Conservation (phyloP, 192 early-diverging fungal species). For the Umbelopsis sp. region DNA sequence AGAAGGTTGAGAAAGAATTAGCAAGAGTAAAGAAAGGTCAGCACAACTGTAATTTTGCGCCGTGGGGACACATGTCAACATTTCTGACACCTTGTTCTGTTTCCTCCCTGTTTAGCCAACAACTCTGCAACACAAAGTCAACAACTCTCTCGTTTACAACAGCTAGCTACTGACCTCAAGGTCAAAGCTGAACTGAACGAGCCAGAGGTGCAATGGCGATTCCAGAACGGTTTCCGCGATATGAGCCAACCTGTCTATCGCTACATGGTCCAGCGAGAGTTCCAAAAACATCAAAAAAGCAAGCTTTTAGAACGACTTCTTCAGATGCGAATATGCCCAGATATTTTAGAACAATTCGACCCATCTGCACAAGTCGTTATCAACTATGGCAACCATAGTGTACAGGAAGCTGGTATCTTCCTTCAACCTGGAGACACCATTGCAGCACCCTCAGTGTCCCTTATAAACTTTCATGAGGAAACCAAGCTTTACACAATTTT, state of each 20-base stretch:
- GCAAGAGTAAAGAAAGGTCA: conserved; percentile 44
- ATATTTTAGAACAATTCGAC: conserved; percentile 59
- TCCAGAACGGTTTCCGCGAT: conserved; percentile 46
- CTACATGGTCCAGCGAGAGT: conserved; percentile 64
- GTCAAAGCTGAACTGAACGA: conserved; percentile 73
- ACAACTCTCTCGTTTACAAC: conserved; percentile 52
- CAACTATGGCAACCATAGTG: conserved; percentile 33
- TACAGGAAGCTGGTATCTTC: conserved; percentile 49
- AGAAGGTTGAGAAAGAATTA: conserved; percentile 44
- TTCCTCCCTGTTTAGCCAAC: conserved; percentile 24
- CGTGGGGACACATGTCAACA: neutral
- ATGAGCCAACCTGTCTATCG: conserved; percentile 72
- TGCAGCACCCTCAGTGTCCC: conserved; percentile 54
- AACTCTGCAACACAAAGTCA: conserved; percentile 38
- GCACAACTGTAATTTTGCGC: neutral
- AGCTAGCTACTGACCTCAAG: conserved; percentile 54
- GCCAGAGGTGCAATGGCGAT: conserved; percentile 55
- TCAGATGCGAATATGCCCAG: conserved; percentile 80
- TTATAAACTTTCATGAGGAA: conserved; percentile 69
- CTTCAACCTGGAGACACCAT: conserved; percentile 45
- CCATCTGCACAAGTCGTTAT: conserved; percentile 50
- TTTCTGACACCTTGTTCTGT: conserved; percentile 18
- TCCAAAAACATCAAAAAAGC: conserved; percentile 53
- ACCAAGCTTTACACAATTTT: conserved; percentile 68
- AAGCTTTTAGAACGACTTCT: conserved; percentile 68